Percentiles rank a stretch among this genome's conserved stretches.
These are phyloP conservation scores for Ambrosia artemisiifolia DNA, from an alignment of 129 eudicot genomes.

Conservation along the genomic window DNA sequence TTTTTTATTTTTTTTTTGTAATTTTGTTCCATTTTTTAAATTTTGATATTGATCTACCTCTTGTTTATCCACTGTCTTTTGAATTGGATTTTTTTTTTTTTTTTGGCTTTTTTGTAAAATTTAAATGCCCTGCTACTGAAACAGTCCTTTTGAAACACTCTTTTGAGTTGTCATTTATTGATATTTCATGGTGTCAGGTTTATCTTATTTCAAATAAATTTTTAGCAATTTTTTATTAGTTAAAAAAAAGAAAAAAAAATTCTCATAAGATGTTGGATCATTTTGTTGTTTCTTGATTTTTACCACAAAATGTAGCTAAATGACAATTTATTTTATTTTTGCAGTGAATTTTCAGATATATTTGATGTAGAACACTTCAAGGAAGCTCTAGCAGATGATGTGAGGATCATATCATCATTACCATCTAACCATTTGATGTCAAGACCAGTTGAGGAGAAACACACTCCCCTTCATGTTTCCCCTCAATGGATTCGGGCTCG, in stretches of 20 bases:
- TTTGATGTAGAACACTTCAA: slow-evolving; percentile 96
- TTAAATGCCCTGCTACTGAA: background rate
- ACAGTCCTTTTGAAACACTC: slow-evolving; percentile 13
- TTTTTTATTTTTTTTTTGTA: background rate
- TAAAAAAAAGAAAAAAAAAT: background rate
- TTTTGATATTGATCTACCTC: background rate
- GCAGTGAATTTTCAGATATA: slow-evolving; percentile 96
- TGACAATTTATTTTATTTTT: background rate
- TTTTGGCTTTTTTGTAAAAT: slow-evolving; percentile 1
- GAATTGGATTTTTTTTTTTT: slow-evolving; percentile 13
- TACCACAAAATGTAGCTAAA: background rate
- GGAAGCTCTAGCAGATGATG: slow-evolving; percentile 71
- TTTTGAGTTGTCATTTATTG: slow-evolving; percentile 18
- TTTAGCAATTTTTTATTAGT: background rate
- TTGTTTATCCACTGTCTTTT: slow-evolving; percentile 11
- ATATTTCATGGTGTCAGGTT: background rate
- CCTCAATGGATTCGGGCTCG: slow-evolving; percentile 90
- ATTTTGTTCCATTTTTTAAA: background rate
- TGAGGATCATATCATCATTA: slow-evolving; percentile 76
- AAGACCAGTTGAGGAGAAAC: slow-evolving; percentile 84
- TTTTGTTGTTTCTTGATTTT: background rate
- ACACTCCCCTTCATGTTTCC: slow-evolving; percentile 75
- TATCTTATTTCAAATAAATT: background rate
- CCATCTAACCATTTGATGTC: slow-evolving; percentile 95
- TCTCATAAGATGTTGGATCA: slow-evolving; percentile 11